phyloP scores from a whole-genome alignment of 2,329 filamentous ascomycete species.

The Xylariaceae sp. region DNA sequence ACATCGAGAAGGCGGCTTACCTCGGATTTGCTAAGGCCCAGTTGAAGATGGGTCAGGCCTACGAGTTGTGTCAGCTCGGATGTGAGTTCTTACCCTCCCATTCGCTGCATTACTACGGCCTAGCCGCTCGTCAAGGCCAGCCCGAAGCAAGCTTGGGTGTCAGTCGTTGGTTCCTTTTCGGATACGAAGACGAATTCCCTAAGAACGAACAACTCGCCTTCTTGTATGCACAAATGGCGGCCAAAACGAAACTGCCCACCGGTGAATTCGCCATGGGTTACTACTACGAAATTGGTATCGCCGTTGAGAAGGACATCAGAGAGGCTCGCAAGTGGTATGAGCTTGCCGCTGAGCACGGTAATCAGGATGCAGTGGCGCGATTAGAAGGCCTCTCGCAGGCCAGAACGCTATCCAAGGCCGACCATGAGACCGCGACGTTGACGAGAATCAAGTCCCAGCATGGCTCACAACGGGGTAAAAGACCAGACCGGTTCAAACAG shows the following conservation, averaged over 20 bases:
- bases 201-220: slow-evolving; percentile 96
- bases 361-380: slow-evolving; percentile 76
- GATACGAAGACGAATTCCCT: slow-evolving; percentile 83
- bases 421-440: slow-evolving; percentile 89
- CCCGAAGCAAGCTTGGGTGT: slow-evolving; percentile 92
- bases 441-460: slow-evolving; percentile 79
- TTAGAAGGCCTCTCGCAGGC: slow-evolving; percentile 80
- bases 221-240: slow-evolving; percentile 83
- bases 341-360: slow-evolving; percentile 82
- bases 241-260: slow-evolving; percentile 72
- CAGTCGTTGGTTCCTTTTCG: slow-evolving; percentile 97
- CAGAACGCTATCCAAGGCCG: slow-evolving; percentile 78
- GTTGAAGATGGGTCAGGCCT: slow-evolving; percentile 93
- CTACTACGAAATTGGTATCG: slow-evolving; percentile 94
- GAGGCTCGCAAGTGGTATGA: slow-evolving; percentile 88
- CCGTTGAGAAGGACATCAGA: slow-evolving; percentile 73
- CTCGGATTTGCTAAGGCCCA: slow-evolving; percentile 95
- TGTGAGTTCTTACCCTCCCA: slow-evolving; percentile 93
- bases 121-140: slow-evolving; percentile 88
- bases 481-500: slow-evolving; percentile 56
- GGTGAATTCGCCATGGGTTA: slow-evolving; percentile 97
- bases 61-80: slow-evolving; percentile 87
- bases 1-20: slow-evolving; percentile 94
- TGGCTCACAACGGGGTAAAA: slow-evolving; percentile 59
- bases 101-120: slow-evolving; percentile 90